Base-by-base conservation (phyloP, 2,329 filamentous ascomycete genomes). In the Talaromyces piceae region DNA sequence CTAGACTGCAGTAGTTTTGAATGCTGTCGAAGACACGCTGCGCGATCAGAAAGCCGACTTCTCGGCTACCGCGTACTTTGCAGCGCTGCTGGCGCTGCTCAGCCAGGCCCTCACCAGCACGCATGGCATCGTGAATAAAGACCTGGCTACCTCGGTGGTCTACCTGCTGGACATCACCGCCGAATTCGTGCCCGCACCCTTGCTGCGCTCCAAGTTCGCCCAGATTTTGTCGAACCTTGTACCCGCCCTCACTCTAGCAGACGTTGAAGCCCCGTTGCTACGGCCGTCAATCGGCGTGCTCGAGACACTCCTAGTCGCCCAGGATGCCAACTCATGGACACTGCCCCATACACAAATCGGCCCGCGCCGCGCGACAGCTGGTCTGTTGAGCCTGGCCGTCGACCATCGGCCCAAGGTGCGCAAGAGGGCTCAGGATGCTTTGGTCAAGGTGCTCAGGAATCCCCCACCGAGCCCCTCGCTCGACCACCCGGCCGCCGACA, bases 121-220 rank as follows among this genome's bases (percentile, higher is more conserved):
- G 57, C 73, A 78, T 51, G 85, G 82, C 47, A 81, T 82, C 50
- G 76, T 87, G 50, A 91, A 91, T 66, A 87, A 88, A 67, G 89
- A 94, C 57, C 76, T 94, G 54, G 86, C 88, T 27, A 83, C 87
- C 20, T 88, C 91, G 2, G 86, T 94, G 58, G 87, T 98, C 60
- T 98, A 98, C 71, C 84, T 98, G 13, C 88, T 98, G 74, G 91
- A 98, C 71, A 77, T 95, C 59, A 82, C 96, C 60, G 93, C 90
- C 13, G 87, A 87, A 53, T 87, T 84, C 72, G 84, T 91, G 55
- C 89, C 93, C 50, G 81, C 88, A 55, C 82, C 91, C 54, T 83
- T 98, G 54, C 85, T 98, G 52, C 88, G 91, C 63, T 87, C 89
- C 59, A 96, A 97, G 70, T 98, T 98, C 74, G 86, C 88, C 25